These are phyloP conservation scores for Achlya hypogyna DNA, from an alignment of 352 stramenopile genomes.

Conservation along the genomic window DNA sequence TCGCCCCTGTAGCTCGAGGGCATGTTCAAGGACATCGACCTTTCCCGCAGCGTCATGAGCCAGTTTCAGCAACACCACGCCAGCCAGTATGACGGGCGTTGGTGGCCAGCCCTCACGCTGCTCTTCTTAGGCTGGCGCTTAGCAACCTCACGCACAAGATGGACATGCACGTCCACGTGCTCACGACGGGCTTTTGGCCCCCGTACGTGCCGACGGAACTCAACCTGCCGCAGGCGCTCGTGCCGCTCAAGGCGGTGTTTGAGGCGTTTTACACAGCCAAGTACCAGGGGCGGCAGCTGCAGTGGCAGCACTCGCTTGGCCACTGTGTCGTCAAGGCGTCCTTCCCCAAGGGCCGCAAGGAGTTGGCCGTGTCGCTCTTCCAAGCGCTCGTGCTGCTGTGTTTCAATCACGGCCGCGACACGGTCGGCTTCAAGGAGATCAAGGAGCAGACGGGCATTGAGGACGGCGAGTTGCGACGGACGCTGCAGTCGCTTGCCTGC, in stretches of 20 bases:
- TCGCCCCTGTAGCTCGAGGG: constrained; percentile 90
- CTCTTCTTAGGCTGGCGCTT: constrained; percentile 31
- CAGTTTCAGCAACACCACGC: constrained; percentile 79
- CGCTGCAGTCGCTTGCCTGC: constrained; percentile 82
- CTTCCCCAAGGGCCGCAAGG: constrained; percentile 77
- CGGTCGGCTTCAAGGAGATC: constrained; percentile 77
- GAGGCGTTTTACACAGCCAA: constrained; percentile 85
- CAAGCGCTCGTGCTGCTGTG: constrained; percentile 82
- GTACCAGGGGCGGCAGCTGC: constrained; percentile 81
- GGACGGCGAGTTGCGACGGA: constrained; percentile 82
- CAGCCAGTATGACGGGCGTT: constrained; percentile 39
- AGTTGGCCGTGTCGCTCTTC: constrained; percentile 80
- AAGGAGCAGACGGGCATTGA: constrained; percentile 84
- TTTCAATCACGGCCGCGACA: constrained; percentile 54
- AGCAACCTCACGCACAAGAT: constrained; percentile 42
- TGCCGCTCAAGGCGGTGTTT: constrained; percentile 75
- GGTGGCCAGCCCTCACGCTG: not conserved
- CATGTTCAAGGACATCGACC: constrained; percentile 99
- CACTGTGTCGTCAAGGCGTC: constrained; percentile 81
- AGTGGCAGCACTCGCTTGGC: constrained; percentile 87
- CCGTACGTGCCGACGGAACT: constrained; percentile 84
- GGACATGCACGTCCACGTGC: constrained; percentile 94
- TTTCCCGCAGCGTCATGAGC: constrained; percentile 92
- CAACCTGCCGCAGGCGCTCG: constrained; percentile 50
- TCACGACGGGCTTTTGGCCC: constrained; percentile 98